Evolutionary conservation across 139 green algal genomes (phyloP).

Genomic region (Edaphochlamys debaryana): DNA sequence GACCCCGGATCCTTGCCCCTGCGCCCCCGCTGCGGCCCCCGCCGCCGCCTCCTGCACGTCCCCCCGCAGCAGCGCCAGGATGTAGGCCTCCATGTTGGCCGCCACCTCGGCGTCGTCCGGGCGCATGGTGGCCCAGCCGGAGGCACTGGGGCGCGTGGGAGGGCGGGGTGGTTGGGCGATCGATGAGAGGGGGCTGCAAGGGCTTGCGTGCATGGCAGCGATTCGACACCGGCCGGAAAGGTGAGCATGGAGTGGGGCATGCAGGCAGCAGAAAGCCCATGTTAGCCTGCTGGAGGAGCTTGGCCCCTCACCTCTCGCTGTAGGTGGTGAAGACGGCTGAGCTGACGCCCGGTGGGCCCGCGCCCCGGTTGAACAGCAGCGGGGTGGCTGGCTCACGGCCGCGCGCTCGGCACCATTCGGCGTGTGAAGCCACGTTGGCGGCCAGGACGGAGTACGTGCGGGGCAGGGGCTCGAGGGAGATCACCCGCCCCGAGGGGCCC

Average conservation of each 20-base stretch:
- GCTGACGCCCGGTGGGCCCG: neutral
- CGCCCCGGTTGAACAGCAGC: neutral
- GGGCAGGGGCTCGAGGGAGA: slow-evolving; percentile 53
- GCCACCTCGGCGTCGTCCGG: slow-evolving; percentile 40
- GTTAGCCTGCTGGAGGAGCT: too few relatives aligned
- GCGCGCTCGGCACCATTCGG: neutral
- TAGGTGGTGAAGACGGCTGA: neutral
- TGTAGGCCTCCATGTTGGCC: slow-evolving; percentile 19
- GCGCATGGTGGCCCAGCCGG: slow-evolving; percentile 48
- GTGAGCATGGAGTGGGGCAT: too few relatives aligned
- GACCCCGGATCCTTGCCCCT: neutral
- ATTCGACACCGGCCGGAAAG: too few relatives aligned
- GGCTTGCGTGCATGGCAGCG: too few relatives aligned
- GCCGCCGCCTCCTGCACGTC: neutral
- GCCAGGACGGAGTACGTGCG: slow-evolving; percentile 37
- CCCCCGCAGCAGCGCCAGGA: neutral
- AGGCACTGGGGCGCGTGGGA: neutral
- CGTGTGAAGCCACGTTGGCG: slow-evolving; percentile 36
- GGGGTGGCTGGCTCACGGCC: neutral
- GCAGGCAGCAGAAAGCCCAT: too few relatives aligned
- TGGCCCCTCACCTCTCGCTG: slow-evolving; percentile 10
- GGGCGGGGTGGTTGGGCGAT: too few relatives aligned
- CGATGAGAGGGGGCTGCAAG: too few relatives aligned
- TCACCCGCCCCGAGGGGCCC: slow-evolving; percentile 23
- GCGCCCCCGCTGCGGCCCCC: neutral